phyloP scores from a whole-genome alignment of 2,329 filamentous ascomycete genomes.

The Ceratocystis lukuohia region DNA sequence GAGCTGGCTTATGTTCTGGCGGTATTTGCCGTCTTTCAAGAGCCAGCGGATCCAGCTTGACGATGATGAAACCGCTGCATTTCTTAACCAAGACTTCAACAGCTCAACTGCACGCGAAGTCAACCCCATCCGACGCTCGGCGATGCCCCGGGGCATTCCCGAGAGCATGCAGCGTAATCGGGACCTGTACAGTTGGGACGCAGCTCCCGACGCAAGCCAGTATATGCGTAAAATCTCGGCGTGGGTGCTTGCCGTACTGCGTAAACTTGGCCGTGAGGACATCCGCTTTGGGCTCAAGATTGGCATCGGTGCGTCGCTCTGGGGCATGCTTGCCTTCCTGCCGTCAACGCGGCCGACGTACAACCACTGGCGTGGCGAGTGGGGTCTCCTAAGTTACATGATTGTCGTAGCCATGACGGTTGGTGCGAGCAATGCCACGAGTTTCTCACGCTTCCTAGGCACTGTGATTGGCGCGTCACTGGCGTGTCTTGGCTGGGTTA shows the following conservation, averaged over 20 bases:
- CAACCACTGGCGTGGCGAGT: slow-evolving; percentile 83
- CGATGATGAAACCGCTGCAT: slow-evolving; percentile 15
- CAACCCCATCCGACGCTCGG: slow-evolving; percentile 22
- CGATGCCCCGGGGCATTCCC: slow-evolving; percentile 43
- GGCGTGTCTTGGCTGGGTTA: slow-evolving; percentile 65
- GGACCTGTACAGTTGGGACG: slow-evolving; percentile 44
- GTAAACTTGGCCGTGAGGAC: slow-evolving; percentile 41
- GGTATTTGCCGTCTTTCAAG: slow-evolving; percentile 21
- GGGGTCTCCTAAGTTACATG: slow-evolving; percentile 95
- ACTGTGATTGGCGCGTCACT: slow-evolving; percentile 68
- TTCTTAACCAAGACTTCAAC: slow-evolving; percentile 12
- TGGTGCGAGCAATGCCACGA: slow-evolving; percentile 87
- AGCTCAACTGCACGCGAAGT: slow-evolving; percentile 12
- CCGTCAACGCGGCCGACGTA: slow-evolving; percentile 66
- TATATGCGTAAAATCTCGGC: slow-evolving; percentile 35
- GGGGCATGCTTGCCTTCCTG: slow-evolving; percentile 80
- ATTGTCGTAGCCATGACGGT: slow-evolving; percentile 97
- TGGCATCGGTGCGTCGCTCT: slow-evolving; percentile 75
- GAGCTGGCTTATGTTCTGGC: slow-evolving; percentile 81
- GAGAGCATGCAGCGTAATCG: slow-evolving; percentile 38
- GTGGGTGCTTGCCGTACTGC: slow-evolving; percentile 32
- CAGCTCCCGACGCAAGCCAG: slow-evolving; percentile 35
- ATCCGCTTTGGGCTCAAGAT: slow-evolving; percentile 81
- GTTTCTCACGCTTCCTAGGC: slow-evolving; percentile 70
- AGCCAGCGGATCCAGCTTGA: slow-evolving; percentile 17